Base-by-base conservation (phyloP, 164 flowering plant genomes). In the Vitis labrusca region DNA sequence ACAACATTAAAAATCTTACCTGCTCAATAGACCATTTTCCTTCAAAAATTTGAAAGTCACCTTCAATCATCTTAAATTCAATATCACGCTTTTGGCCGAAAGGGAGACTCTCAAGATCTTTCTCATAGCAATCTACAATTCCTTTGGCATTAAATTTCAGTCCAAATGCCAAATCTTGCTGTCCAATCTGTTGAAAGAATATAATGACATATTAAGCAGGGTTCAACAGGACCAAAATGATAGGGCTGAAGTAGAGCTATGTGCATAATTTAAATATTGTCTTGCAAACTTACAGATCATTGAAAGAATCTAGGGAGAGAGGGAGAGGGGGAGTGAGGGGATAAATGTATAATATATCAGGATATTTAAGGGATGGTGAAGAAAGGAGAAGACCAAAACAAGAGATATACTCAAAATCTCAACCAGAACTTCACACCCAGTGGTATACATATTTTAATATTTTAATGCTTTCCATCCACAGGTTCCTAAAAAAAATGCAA, bases 31-130 rank as follows among this genome's bases (percentile, higher is more conserved):
- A 87, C 95, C 95, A 92, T 72, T 77, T 82, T 50, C 95, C 97
- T 81, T 85, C 78, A 74, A 90, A 90, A 56, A 78, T 59, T 69
- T 86, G 78, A 65, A 90, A 92, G 77, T 92, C 95, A 12, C 97
- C 97, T 70, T 92, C 89, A 66, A 88, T 77, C 93, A 92, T 92
- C 69, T 84, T 85, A 70, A 92, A 92, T 30, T 90, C 92, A 74
- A 92, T 92, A 71, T 90, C 95, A 59, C 93, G 90, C 76, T 71
- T 86, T 58, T 70, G 78, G 14, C 93, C 84, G 53, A 13, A 76
- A 44, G 90, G 84, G 60, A 82, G 80, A 69, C 3, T 74, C 82
- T 84, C 78, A 55, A 89, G 82, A 59, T 86, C 92, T 59, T 77
- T 82, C 81, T 92, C 95, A 67, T 80, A 88, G 74, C 93, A 92